Evolutionary conservation across 805 yeast genomes (phyloP).

Genomic region (Candida broadrunensis): DNA sequence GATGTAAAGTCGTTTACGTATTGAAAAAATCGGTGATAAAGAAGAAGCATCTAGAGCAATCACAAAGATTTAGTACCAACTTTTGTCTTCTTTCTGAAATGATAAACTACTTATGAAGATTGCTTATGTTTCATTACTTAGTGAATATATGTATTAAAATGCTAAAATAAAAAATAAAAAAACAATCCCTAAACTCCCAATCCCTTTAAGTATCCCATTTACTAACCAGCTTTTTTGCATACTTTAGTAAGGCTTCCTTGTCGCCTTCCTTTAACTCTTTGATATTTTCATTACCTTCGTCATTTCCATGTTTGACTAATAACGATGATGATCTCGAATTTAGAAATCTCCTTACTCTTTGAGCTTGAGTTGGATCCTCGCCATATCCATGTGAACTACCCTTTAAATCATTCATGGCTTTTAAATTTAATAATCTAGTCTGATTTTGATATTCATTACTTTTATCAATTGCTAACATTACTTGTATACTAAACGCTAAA

Average conservation of each 20-base stretch:
- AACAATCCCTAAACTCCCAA: too few relatives aligned
- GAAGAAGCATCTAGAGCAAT: too few relatives aligned
- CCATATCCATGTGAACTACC: conserved; percentile 25
- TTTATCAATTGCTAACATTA: conserved; percentile 34
- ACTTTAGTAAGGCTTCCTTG: conserved; percentile 28
- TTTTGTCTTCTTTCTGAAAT: too few relatives aligned
- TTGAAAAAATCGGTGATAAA: too few relatives aligned
- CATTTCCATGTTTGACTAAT: conserved; percentile 15
- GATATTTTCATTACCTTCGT: conserved; percentile 10
- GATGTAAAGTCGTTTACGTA: too few relatives aligned
- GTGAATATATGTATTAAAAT: too few relatives aligned
- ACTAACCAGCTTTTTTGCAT: conserved; percentile 26
- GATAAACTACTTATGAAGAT: too few relatives aligned
- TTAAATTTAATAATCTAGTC: conserved; percentile 22
- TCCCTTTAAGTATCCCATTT: too few relatives aligned
- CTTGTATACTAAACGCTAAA: conserved; percentile 30
- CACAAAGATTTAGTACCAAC: too few relatives aligned
- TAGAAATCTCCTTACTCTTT: conserved; percentile 32
- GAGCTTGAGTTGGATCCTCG: conserved; percentile 22
- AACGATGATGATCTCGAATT: conserved; percentile 27
- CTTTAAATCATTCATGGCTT: conserved; percentile 26
- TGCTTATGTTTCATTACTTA: too few relatives aligned
- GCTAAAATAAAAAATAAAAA: too few relatives aligned
- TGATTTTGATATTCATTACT: conserved; percentile 27
- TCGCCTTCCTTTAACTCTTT: conserved; percentile 13